Evolutionary conservation across 495 filamentous ascomycete species (phyloP), one percentile per base, ranked within the genome.

Genomic region (Penicillium verhagenii): DNA sequence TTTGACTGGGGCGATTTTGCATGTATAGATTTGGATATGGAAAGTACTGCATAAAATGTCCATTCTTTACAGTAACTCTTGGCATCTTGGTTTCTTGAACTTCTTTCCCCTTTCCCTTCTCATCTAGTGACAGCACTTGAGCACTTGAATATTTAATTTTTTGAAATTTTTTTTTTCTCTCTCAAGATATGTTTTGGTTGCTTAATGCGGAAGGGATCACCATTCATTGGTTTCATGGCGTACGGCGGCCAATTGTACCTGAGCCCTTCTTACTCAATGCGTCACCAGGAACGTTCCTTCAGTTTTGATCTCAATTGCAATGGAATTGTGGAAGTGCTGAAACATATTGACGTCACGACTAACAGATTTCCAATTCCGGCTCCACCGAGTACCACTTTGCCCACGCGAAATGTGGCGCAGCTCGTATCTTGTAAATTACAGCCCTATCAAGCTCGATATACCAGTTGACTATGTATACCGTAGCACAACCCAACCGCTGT

Each of bases 341-440:
- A 58, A 65, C 64, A 62, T 33, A 5, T 51, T 59, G 62, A 67
- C 64, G 64, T 67, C 64, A 67, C 18, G 50, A 67, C 61, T 62
- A 53, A 40, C 28, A 37, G 6, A 33, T 46, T 50, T 39, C 50
- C 50, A 5, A 31, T 24, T 46, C 44, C 57, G 18, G 52, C 16
- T 50, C 20, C 43, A 51, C 28, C 48, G 47, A 54, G 19, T 59
- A 48, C 53, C 24, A 53, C 48, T 24, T 42, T 26, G n/a, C 29
- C 56, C 44, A 50, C 52, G 49, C 35, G 52, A 51, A n/a, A 35
- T 59, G 57, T 59, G 57, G 57, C 57, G 57, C 57, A 59, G 57
- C 13, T 16, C 21, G 20, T 26, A 31, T 45, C 21, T 46, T 45
- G 28, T 37, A 53, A 44, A 47, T 42, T 43, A 48, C n/a, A 23